Evolutionary conservation across 2,329 filamentous ascomycete species (phyloP).

Genomic region (Sclerotinia glacialis): DNA sequence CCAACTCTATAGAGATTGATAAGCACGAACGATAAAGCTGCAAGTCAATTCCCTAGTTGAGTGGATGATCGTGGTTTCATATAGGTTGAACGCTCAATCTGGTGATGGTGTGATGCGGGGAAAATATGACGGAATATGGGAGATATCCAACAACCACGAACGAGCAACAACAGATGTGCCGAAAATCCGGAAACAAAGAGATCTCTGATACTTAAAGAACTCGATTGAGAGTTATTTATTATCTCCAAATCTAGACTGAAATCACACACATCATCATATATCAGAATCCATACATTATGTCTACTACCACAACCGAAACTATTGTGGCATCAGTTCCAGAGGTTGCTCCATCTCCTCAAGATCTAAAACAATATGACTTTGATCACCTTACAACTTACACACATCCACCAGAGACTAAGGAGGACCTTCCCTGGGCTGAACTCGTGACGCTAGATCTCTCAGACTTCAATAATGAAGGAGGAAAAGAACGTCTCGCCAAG

Average conservation of each 20-base stretch:
- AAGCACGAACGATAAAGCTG: not conserved
- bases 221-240: not conserved
- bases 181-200: not conserved
- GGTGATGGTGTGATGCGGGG: slow-evolving; percentile 29
- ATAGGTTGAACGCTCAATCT: not conserved
- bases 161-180: not conserved
- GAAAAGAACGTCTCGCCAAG: slow-evolving; percentile 50
- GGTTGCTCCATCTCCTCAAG: slow-evolving; percentile 24
- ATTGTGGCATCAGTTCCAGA: slow-evolving; percentile 3
- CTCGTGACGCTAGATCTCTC: slow-evolving; percentile 54
- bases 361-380: slow-evolving; percentile 30
- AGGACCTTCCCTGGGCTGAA: slow-evolving; percentile 49
- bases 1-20: not conserved
- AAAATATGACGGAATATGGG: slow-evolving; percentile 25
- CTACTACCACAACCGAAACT: slow-evolving; percentile 27
- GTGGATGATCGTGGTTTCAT: slow-evolving; percentile 1
- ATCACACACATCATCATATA: not conserved
- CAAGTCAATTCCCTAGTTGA: not conserved
- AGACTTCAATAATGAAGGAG: slow-evolving; percentile 48
- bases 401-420: slow-evolving; percentile 49
- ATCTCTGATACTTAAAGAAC: not conserved
- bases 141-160: not conserved
- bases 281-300: slow-evolving; percentile 21
- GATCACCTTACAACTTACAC: slow-evolving; percentile 43
- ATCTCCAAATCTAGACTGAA: not conserved